Conservation (phyloP, 352 stramenopile genomes). For the Pythium phragmiticola region DNA sequence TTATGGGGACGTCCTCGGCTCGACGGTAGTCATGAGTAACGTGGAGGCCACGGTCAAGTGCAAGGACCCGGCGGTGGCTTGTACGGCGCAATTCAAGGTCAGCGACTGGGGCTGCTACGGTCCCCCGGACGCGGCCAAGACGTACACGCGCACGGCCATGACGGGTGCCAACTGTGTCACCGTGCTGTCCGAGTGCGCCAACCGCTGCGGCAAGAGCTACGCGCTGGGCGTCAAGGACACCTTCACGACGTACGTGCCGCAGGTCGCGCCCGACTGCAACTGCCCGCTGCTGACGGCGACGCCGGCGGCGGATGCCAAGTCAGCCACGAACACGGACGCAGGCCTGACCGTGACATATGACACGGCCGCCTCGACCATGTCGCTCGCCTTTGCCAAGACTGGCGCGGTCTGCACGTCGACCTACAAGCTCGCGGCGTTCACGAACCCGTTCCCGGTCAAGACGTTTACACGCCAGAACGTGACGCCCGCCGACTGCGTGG, state of each 20-base stretch:
- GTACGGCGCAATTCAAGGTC: background rate
- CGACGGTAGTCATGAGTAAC: background rate
- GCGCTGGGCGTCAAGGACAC: background rate
- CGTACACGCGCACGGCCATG: background rate
- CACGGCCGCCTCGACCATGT: background rate
- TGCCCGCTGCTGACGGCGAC: background rate
- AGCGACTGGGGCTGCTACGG: conserved; percentile 1
- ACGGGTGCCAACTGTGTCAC: background rate
- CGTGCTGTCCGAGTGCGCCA: background rate
- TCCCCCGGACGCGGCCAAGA: background rate
- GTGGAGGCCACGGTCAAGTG: background rate
- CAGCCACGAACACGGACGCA: background rate
- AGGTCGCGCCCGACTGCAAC: background rate
- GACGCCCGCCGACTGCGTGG: background rate
- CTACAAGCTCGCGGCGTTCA: background rate
- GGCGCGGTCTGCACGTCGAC: background rate
- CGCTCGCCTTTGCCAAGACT: background rate
- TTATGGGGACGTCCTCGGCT: background rate
- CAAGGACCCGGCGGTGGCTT: background rate
- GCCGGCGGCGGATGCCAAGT: background rate
- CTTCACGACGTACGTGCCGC: background rate
- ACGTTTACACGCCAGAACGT: conserved; percentile 6
- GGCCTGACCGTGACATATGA: background rate
- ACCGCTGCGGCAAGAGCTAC: conserved; percentile 7
- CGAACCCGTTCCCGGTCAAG: background rate